Evolutionary conservation across 331 rosid genomes (phyloP).

Genomic region (Rhamnella rubrinervis): DNA sequence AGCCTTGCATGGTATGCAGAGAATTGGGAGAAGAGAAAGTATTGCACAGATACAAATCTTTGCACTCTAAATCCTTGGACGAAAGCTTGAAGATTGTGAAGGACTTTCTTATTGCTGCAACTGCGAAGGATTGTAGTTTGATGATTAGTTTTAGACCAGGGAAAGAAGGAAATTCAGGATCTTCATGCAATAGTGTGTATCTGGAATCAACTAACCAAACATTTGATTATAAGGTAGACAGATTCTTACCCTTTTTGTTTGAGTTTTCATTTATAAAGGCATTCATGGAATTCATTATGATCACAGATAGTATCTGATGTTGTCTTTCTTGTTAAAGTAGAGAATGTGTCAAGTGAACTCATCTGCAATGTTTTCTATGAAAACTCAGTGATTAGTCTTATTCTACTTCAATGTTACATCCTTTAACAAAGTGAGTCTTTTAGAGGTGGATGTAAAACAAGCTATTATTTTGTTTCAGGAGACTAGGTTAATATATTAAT

Average conservation of each 20-base stretch:
- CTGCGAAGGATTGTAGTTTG: constrained; percentile 95
- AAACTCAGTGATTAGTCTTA: background rate
- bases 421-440: background rate
- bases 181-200: constrained; percentile 42
- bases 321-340: background rate
- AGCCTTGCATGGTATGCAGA: constrained; percentile 68
- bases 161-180: constrained; percentile 42
- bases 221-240: constrained; percentile 75
- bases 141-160: constrained; percentile 70
- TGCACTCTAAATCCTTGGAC: constrained; percentile 72
- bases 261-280: background rate
- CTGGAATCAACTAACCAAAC: constrained; percentile 66
- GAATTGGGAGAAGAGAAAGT: constrained; percentile 48
- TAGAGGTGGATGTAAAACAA: no score
- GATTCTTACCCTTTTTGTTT: constrained; percentile 13
- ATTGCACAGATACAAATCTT: constrained; percentile 40
- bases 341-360: constrained; percentile 2
- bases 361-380: background rate
- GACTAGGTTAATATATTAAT: no score
- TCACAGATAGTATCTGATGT: no score
- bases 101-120: constrained; percentile 77
- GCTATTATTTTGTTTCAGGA: no score
- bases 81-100: constrained; percentile 71
- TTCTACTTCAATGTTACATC: background rate
- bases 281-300: background rate